Percentiles rank a stretch among this genome's conserved stretches.
Conservation (phyloP, 2,329 filamentous ascomycete species). For the Proliferodiscus dingleyae region DNA sequence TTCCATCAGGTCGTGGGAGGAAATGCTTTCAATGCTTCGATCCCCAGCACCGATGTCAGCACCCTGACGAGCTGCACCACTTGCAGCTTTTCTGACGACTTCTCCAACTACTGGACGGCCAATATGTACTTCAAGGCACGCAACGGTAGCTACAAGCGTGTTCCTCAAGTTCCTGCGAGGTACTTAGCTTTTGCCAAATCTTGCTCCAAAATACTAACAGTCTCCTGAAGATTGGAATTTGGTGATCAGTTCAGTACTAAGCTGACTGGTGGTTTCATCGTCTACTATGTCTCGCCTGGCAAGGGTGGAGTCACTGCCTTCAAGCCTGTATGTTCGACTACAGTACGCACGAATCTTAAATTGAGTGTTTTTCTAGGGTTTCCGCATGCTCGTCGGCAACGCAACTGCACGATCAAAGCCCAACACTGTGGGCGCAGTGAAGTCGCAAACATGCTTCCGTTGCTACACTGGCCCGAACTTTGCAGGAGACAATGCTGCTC, state of each 20-base stretch:
- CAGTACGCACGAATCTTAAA: not conserved
- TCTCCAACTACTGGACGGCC: not conserved
- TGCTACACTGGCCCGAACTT: slow-evolving; percentile 15
- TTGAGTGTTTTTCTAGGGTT: slow-evolving; percentile 5
- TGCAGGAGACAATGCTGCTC: slow-evolving; percentile 29
- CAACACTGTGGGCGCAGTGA: slow-evolving; percentile 2
- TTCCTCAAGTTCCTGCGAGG: slow-evolving; percentile 11
- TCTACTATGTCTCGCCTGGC: slow-evolving; percentile 14
- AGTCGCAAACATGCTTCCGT: slow-evolving; percentile 11
- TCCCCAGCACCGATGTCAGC: not conserved
- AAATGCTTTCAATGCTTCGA: not conserved
- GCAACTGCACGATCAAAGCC: slow-evolving; percentile 5
- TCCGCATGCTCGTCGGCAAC: slow-evolving; percentile 16
- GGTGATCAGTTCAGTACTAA: slow-evolving; percentile 13
- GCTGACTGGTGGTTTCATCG: slow-evolving; percentile 7
- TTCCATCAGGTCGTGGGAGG: not conserved
- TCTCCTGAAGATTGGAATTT: slow-evolving; percentile 10
- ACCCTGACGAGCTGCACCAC: not conserved
- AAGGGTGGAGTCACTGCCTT: slow-evolving; percentile 12
- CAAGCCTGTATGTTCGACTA: slow-evolving; percentile 10
- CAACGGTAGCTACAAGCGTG: slow-evolving; percentile 6
- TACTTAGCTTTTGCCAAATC: not conserved
- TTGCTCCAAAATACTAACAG: not conserved
- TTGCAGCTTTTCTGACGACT: not conserved
- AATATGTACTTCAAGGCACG: not conserved